phyloP scores from a whole-genome alignment of 768 basidiomycete species.

The Suillus paluster region DNA sequence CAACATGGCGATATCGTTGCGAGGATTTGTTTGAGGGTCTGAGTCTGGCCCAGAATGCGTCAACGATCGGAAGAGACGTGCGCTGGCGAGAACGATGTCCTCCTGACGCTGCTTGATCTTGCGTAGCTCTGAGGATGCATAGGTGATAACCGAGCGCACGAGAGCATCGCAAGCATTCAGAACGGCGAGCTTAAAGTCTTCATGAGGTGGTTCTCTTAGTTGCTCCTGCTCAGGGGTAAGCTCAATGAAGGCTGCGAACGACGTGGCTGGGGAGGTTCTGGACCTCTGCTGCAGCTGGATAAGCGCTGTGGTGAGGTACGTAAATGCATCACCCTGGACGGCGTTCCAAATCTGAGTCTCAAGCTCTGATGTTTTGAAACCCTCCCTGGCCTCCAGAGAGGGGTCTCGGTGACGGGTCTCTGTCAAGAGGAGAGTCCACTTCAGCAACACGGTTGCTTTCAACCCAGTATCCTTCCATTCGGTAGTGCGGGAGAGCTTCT shows the following conservation, averaged over 20 bases:
- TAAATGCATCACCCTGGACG: slow-evolving; percentile 82
- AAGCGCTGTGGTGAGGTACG: slow-evolving; percentile 66
- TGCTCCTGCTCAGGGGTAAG: slow-evolving; percentile 41
- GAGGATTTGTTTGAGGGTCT: slow-evolving; percentile 54
- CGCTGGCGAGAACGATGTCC: slow-evolving; percentile 72
- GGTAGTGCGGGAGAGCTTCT: slow-evolving; percentile 52
- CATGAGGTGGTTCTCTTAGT: slow-evolving; percentile 42
- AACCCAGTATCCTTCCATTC: slow-evolving; percentile 74
- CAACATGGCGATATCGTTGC: slow-evolving; percentile 85
- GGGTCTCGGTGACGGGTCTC: slow-evolving; percentile 73
- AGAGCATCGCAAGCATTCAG: slow-evolving; percentile 72
- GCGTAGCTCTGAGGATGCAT: slow-evolving; percentile 79
- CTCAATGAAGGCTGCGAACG: slow-evolving; percentile 45
- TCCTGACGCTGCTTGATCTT: slow-evolving; percentile 92
- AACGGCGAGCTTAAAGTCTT: slow-evolving; percentile 55
- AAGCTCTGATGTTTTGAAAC: slow-evolving; percentile 77
- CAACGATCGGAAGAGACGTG: slow-evolving; percentile 53
- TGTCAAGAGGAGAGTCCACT: slow-evolving; percentile 87
- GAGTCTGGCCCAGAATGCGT: slow-evolving; percentile 46
- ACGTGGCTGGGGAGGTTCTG: slow-evolving; percentile 36
- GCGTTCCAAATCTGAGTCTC: slow-evolving; percentile 84
- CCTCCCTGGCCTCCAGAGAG: slow-evolving; percentile 62
- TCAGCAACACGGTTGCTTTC: slow-evolving; percentile 75
- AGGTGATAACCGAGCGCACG: slow-evolving; percentile 70
- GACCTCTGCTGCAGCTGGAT: slow-evolving; percentile 53